Evolutionary conservation across 805 yeast genomes (phyloP), one percentile per base, ranked within the genome.

Genomic region (Candida tibetensis): DNA sequence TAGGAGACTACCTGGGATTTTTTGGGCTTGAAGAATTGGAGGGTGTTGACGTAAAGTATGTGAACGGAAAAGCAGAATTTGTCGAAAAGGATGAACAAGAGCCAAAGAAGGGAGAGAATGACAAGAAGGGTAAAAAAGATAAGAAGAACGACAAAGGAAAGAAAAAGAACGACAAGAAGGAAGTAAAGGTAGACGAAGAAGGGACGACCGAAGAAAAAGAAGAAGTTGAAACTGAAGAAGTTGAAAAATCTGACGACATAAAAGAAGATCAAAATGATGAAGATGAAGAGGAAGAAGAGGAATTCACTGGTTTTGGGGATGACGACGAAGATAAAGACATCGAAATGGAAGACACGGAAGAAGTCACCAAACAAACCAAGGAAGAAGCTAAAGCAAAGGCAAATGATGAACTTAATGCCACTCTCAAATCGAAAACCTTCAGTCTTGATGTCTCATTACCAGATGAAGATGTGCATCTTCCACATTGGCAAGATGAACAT

Each of bases 11-110:
- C 54, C 90, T 85, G 47, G 96, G 96, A 0, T 83, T 90, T 51
- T 88, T 81, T 57, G 99, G 97, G 0, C 66, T 93, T 25, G 99
- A 91, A 58, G 98, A 91, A 57, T 73, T 93, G 35, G 96, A 88
- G 40, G 97, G 96, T 30, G 97, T 91, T 23, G 90, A 76, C 52
- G 90, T 91, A 5, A 79, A 85, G 42, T 71, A 81, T 38, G 76
- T 79, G 2, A 69, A 85, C 44, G 96, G 95, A 10, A 64, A 69
- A 35, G 80, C 83, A 0, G 75, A 76, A 37, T 84, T 82, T 51
- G 48, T 62, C 7, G 61, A 61, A 12, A 60, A 57, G 36, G 66
- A 63, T 15, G 52, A 45, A n/a, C 28, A 33, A 4, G 54, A 71
- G n/a, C 71, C 71, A 7, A 36, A 41, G 19, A 29, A 28, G 29